A percentile compares a stretch with the other conserved stretches of the same genome.
phyloP scores from a whole-genome alignment of 345 rosid species.

The Syzygium aromaticum region DNA sequence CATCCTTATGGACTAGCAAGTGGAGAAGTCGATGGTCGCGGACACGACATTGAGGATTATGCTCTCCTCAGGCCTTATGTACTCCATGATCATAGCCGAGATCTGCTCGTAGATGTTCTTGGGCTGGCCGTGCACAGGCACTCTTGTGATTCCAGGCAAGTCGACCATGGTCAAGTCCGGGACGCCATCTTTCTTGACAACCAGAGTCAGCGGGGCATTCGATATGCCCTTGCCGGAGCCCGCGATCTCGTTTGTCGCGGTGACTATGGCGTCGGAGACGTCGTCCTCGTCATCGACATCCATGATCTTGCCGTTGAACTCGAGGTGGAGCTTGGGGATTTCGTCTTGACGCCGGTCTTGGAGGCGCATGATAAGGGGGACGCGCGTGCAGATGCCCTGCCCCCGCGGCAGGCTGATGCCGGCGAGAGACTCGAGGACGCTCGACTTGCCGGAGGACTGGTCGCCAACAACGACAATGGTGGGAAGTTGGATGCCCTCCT shows the following conservation, averaged over 20 bases:
- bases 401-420: slow-evolving; percentile 14
- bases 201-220: slow-evolving; percentile 25
- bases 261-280: slow-evolving; percentile 16
- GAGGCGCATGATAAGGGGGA: slow-evolving; percentile 44
- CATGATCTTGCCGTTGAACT: slow-evolving; percentile 14
- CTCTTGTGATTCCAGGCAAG: slow-evolving; percentile 48
- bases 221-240: slow-evolving; percentile 42
- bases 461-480: no score
- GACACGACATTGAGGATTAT: slow-evolving; percentile 40
- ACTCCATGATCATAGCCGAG: slow-evolving; percentile 25
- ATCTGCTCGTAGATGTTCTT: slow-evolving; percentile 41
- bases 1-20: slow-evolving; percentile 50
- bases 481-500: no score
- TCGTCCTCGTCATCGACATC: slow-evolving; percentile 21
- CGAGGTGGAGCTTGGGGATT: slow-evolving; percentile 18
- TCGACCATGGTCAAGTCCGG: slow-evolving; percentile 52
- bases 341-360: slow-evolving; percentile 6
- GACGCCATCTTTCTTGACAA: slow-evolving; percentile 33
- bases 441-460: no score
- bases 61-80: slow-evolving; percentile 31
- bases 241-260: slow-evolving; percentile 31
- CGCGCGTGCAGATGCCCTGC: slow-evolving; percentile 38
- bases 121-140: slow-evolving; percentile 46
- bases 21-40: slow-evolving; percentile 25
- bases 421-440: slow-evolving; percentile 25